Conservation (phyloP, 306 rosid species). For the Chamaecrista fasciculata region DNA sequence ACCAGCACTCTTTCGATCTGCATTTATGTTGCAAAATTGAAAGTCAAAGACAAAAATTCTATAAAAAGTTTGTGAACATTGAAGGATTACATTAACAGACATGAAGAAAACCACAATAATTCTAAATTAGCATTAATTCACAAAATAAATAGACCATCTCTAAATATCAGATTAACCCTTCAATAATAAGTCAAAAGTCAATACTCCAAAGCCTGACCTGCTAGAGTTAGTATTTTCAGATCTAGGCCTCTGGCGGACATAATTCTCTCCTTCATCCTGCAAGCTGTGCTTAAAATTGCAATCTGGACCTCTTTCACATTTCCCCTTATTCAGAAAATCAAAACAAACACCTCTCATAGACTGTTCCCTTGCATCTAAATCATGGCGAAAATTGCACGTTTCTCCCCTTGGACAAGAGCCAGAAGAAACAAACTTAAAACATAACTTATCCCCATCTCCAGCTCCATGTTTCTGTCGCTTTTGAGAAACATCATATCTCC, state of each 20-base stretch:
- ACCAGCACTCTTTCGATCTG: slow-evolving; percentile 97
- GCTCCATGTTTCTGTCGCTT: slow-evolving; percentile 74
- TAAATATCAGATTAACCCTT: background rate
- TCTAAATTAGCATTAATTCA: slow-evolving; percentile 2
- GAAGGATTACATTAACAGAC: slow-evolving; percentile 12
- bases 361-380: slow-evolving; percentile 73
- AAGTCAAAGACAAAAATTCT: slow-evolving; percentile 25
- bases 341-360: slow-evolving; percentile 87
- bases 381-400: slow-evolving; percentile 77
- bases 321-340: slow-evolving; percentile 83
- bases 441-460: slow-evolving; percentile 60
- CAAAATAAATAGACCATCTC: slow-evolving; percentile 21
- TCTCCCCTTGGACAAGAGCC: slow-evolving; percentile 91
- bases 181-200: slow-evolving; percentile 19
- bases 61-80: slow-evolving; percentile 14
- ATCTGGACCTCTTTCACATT: slow-evolving; percentile 88
- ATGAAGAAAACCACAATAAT: slow-evolving; percentile 1
- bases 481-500: slow-evolving; percentile 92
- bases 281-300: slow-evolving; percentile 81
- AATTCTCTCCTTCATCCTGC: slow-evolving; percentile 62
- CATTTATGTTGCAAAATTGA: slow-evolving; percentile 36
- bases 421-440: slow-evolving; percentile 85
- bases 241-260: slow-evolving; percentile 44
- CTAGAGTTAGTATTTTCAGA: slow-evolving; percentile 53
- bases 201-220: slow-evolving; percentile 48